Conservation (phyloP, 2,329 filamentous ascomycete species). For the Cryphonectria carpinicola region DNA sequence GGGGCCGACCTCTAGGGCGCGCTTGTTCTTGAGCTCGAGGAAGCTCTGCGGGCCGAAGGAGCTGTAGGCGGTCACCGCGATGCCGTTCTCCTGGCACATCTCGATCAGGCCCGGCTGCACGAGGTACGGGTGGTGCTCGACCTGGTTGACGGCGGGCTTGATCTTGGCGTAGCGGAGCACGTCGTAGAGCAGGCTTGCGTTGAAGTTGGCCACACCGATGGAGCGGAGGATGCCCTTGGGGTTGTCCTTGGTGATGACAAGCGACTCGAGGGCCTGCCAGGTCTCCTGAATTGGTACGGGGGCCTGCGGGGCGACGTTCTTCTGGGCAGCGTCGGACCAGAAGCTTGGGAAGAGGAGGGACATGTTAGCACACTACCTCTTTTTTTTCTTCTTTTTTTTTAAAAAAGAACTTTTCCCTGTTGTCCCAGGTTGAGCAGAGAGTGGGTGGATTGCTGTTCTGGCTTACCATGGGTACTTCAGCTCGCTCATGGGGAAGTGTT, state of each 20-base stretch:
- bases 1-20: constrained; percentile 34
- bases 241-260: constrained; percentile 48
- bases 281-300: constrained; percentile 59
- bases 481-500: constrained; percentile 48
- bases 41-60: constrained; percentile 63
- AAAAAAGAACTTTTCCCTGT: constrained; percentile 29
- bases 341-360: constrained; percentile 35
- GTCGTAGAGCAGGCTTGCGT: constrained; percentile 61
- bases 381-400: background rate
- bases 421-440: background rate
- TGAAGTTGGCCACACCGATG: constrained; percentile 67
- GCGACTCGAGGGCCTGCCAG: constrained; percentile 61
- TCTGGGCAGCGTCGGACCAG: constrained; percentile 47
- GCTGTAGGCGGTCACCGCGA: constrained; percentile 67
- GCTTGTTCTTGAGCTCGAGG: constrained; percentile 39
- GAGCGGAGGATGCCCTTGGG: constrained; percentile 54
- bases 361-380: background rate
- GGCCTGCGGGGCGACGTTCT: constrained; percentile 46
- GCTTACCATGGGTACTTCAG: constrained; percentile 39
- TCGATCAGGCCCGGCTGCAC: constrained; percentile 60
- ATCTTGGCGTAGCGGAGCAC: constrained; percentile 61
- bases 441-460: background rate
- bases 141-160: constrained; percentile 59
- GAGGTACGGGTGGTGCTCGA: constrained; percentile 70
- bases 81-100: constrained; percentile 59